Evolutionary conservation across 2,329 filamentous ascomycete species (phyloP), one percentile per base, ranked within the genome.

Genomic region (Aspergillus sp.): DNA sequence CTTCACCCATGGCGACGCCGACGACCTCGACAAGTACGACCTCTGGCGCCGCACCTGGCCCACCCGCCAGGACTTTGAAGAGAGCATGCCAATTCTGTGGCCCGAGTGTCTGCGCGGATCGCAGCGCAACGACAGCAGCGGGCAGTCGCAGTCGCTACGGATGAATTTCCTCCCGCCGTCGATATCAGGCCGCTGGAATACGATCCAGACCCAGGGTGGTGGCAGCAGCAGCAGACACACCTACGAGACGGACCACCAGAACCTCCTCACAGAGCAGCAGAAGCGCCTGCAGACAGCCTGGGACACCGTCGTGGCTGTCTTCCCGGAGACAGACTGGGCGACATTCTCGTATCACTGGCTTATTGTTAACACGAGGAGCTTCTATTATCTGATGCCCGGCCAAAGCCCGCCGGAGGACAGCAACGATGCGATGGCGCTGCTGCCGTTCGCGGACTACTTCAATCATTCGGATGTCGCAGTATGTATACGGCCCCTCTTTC

Each of bases 11-110:
- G 51, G 55, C 7, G 49, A 59, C 14, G 41, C 52, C n/a, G 67
- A 77, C 35, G 54, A 57, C 1, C 53, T 64, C 5, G 46, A 60
- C 12, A 65, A 66, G 15, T 71, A 72, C 42, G 57, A 60, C 0
- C 54, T 64, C 12, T 89, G 82, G 82, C 67, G 71, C 48, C 70
- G 70, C 33, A 73, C 82, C 10, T 78, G 85, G 63, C 85, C 86
- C 0, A 71, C 68, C 0, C 57, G 59, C 2, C 55, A 64, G 5
- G 79, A 84, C 44, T 72, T 93, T 37, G 48, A 64, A 43, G 53
- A 60, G 2, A 70, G 64, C 22, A 67, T 80, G 61, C 75, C 76
- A 0, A 51, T 80, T 2, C 58, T 72, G 34, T 79, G 74, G 70
- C 52, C 64, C 3, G 34, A 51, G 8, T 40, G 51, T 0, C 43